phyloP scores from a whole-genome alignment of 192 early-diverging fungal genomes.

The Backusella australiensis region DNA sequence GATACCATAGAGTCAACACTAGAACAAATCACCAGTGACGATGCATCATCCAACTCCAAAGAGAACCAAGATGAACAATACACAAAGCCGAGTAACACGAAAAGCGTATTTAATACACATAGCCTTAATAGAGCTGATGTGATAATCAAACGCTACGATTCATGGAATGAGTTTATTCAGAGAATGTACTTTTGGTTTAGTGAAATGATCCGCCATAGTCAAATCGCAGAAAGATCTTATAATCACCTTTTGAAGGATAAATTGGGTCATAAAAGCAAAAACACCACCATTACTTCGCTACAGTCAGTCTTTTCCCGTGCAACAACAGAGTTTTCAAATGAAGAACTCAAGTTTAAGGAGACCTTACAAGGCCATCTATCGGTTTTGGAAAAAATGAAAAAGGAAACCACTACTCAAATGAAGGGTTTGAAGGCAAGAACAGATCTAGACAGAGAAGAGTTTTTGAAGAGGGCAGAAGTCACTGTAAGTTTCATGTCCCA shows the following conservation, averaged over 20 bases:
- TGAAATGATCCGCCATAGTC: constrained; percentile 33
- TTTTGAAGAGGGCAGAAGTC: constrained; percentile 42
- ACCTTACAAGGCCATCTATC: constrained; percentile 28
- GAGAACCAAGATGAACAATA: background rate
- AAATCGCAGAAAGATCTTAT: constrained; percentile 16
- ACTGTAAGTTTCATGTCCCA: constrained; percentile 37
- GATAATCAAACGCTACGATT: constrained; percentile 35
- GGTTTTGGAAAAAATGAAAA: constrained; percentile 33
- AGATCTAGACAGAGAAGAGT: constrained; percentile 31
- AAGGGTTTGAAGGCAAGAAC: constrained; percentile 33
- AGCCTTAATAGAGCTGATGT: constrained; percentile 40
- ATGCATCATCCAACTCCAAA: background rate
- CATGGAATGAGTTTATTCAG: constrained; percentile 38
- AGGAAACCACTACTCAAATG: constrained; percentile 42
- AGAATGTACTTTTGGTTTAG: constrained; percentile 37
- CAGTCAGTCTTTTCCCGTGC: background rate
- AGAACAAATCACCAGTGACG: background rate
- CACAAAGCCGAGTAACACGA: background rate
- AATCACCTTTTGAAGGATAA: constrained; percentile 12
- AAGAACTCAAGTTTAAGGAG: background rate
- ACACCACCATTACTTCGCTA: background rate
- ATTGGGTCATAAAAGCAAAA: background rate
- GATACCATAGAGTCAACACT: background rate
- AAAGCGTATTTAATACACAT: background rate
- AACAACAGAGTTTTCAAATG: background rate